phyloP scores from a whole-genome alignment of 2,329 filamentous ascomycete genomes.

The Microsporum audouinii region DNA sequence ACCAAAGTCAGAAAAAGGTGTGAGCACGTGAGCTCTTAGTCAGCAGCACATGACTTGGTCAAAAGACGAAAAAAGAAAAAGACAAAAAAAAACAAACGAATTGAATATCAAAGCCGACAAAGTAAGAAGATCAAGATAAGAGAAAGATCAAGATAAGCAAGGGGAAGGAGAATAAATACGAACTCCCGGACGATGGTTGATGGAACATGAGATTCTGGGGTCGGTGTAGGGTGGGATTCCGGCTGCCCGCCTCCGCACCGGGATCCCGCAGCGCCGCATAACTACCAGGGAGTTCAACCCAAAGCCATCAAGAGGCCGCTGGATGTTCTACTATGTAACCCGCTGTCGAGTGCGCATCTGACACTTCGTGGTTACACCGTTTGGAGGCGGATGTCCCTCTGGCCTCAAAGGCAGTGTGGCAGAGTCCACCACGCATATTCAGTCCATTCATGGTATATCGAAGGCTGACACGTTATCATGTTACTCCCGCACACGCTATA shows the following conservation, averaged over 20 bases:
- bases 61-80: background rate
- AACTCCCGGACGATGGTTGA: background rate
- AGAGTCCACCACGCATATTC: background rate
- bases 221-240: background rate
- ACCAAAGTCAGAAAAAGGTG: background rate
- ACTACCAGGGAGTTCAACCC: too few relatives aligned
- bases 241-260: background rate
- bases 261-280: background rate
- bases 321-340: background rate
- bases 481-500: background rate
- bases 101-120: background rate
- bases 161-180: background rate
- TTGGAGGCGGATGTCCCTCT: background rate
- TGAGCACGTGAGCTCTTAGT: background rate
- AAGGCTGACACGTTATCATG: background rate
- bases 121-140: background rate
- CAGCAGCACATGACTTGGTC: background rate
- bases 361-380: background rate
- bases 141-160: background rate
- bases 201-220: background rate
- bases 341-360: background rate
- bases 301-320: background rate
- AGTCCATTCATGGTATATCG: background rate
- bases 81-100: background rate
- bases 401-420: background rate